Conservation (phyloP, 1,139 yeast species). For the Sugiyamaella novakii region DNA sequence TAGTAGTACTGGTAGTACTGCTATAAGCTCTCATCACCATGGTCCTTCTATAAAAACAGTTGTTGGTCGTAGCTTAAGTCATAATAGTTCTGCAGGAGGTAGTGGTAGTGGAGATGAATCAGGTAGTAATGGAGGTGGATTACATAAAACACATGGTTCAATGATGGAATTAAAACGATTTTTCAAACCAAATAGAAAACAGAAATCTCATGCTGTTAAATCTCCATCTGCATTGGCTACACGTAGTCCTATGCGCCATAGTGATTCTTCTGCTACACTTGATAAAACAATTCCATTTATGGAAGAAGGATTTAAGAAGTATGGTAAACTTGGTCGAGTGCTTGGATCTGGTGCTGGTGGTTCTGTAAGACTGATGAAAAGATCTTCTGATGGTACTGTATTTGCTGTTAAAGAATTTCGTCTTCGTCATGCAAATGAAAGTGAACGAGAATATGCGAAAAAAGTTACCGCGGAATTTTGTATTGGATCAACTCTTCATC, state of each 20-base stretch:
- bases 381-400: slow-evolving; percentile 78
- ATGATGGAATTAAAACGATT: slow-evolving; percentile 46
- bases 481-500: slow-evolving; percentile 93
- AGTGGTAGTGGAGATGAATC: slow-evolving; percentile 15
- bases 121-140: slow-evolving; percentile 2
- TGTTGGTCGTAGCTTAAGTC: slow-evolving; percentile 6
- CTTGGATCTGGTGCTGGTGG: slow-evolving; percentile 99
- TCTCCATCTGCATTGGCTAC: slow-evolving; percentile 20
- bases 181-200: slow-evolving; percentile 36
- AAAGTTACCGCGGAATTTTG: slow-evolving; percentile 97
- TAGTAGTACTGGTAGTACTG: neutral
- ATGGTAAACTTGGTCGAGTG: slow-evolving; percentile 85
- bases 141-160: slow-evolving; percentile 38
- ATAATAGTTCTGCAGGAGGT: slow-evolving; percentile 2
- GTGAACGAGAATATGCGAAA: slow-evolving; percentile 85
- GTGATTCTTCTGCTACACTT: slow-evolving; percentile 24
- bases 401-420: slow-evolving; percentile 98
- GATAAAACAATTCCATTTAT: slow-evolving; percentile 40
- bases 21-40: slow-evolving; percentile 2
- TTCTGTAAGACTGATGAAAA: slow-evolving; percentile 79
- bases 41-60: slow-evolving; percentile 11
- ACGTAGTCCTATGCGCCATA: slow-evolving; percentile 25
- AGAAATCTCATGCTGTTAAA: slow-evolving; percentile 20
- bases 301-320: slow-evolving; percentile 60
- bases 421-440: slow-evolving; percentile 79